Conservation (phyloP, 495 filamentous ascomycete species). For the Penicillium mononematosum region DNA sequence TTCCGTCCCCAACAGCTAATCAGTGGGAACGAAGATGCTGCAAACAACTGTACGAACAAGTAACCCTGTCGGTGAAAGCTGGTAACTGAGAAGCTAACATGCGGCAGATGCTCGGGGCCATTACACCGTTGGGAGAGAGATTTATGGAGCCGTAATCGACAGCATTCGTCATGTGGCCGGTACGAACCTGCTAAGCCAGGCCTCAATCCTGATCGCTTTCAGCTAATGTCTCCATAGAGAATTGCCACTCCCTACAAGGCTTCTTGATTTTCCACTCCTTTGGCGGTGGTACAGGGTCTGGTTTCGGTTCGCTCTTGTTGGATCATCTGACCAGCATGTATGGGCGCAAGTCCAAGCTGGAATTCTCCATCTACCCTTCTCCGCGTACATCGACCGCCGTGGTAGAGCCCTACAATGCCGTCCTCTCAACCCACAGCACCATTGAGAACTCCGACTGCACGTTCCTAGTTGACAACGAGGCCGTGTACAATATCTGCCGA, state of each 20-base stretch:
- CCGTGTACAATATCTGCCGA: constrained; percentile 89
- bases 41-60: constrained; percentile 70
- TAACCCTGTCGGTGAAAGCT: background rate
- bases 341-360: constrained; percentile 92
- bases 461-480: constrained; percentile 91
- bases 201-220: background rate
- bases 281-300: constrained; percentile 87
- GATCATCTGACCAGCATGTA: constrained; percentile 88
- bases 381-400: constrained; percentile 84
- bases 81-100: constrained; percentile 25
- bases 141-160: constrained; percentile 79
- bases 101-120: constrained; percentile 77
- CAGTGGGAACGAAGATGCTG: constrained; percentile 90
- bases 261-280: constrained; percentile 95
- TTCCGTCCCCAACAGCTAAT: constrained; percentile 89
- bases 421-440: constrained; percentile 87
- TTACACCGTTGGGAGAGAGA: constrained; percentile 91
- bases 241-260: constrained; percentile 86
- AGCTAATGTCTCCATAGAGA: constrained; percentile 54
- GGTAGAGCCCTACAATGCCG: constrained; percentile 92
- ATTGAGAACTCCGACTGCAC: constrained; percentile 93
- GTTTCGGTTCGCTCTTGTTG: constrained; percentile 82
- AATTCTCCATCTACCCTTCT: constrained; percentile 87
- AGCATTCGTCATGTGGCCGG: constrained; percentile 81
- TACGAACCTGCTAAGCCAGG: constrained; percentile 33